Evolutionary conservation across 352 stramenopile species (phyloP).

Genomic region (Phytophthora lateralis): DNA sequence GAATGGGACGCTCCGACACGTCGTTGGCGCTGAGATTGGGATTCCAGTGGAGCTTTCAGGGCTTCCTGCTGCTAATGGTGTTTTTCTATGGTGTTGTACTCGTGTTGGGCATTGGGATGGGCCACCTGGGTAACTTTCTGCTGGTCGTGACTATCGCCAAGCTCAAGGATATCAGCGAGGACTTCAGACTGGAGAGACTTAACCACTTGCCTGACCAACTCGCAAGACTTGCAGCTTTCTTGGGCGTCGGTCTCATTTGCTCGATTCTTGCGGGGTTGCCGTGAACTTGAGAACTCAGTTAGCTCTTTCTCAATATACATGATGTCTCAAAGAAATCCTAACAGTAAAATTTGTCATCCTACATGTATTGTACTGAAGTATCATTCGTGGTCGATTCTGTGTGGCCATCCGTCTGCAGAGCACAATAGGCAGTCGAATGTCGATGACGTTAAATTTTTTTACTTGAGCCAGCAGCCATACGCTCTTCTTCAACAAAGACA

Average conservation of each 20-base stretch:
- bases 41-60: constrained; percentile 66
- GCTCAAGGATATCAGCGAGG: constrained; percentile 73
- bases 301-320: neutral
- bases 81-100: constrained; percentile 60
- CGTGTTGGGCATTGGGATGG: constrained; percentile 51
- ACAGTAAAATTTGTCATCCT: no score
- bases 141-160: constrained; percentile 59
- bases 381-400: no score
- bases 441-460: no score
- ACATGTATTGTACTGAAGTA: no score
- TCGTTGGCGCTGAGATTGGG: constrained; percentile 66
- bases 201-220: constrained; percentile 61
- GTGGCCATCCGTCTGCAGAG: no score
- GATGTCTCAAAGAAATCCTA: no score
- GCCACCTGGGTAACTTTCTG: constrained; percentile 73
- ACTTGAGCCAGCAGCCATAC: no score
- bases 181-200: constrained; percentile 72
- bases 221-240: constrained; percentile 43
- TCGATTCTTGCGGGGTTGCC: constrained; percentile 59
- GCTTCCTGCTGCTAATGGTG: constrained; percentile 67
- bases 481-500: no score
- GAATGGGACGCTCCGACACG: constrained; percentile 46
- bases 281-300: constrained; percentile 6
- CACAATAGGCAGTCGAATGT: no score
- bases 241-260: constrained; percentile 53